These are phyloP conservation scores for Agastache rugosa DNA, from an alignment of 257 asterid species.

Conservation along the genomic window DNA sequence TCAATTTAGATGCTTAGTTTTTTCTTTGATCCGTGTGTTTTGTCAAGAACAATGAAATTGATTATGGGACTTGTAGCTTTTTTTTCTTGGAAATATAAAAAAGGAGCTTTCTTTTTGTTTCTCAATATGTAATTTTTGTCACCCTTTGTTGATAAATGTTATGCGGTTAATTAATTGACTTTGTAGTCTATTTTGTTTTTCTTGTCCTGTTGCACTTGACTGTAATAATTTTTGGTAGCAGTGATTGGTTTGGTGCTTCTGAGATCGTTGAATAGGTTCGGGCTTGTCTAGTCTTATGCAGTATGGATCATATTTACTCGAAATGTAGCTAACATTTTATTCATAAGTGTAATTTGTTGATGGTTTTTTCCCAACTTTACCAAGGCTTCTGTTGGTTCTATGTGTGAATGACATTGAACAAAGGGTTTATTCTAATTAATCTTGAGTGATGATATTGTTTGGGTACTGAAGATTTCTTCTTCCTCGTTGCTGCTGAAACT, in stretches of 20 bases:
- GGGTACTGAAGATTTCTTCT: background rate
- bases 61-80: background rate
- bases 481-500: background rate
- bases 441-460: background rate
- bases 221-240: background rate
- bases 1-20: background rate
- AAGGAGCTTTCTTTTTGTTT: background rate
- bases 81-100: background rate
- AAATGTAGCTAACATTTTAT: background rate
- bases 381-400: background rate
- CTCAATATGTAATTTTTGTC: background rate
- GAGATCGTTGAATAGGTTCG: constrained; percentile 1
- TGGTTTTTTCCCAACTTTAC: constrained; percentile 17
- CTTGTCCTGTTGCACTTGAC: background rate
- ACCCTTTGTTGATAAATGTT: background rate
- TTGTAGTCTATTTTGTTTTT: background rate
- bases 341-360: constrained; percentile 5
- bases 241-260: constrained; percentile 8
- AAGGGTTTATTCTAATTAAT: background rate
- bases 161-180: background rate
- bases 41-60: background rate
- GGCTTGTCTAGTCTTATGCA: background rate
- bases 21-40: background rate
- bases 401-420: background rate
- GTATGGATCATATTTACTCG: background rate